These are phyloP conservation scores for Salix dunnii DNA, from an alignment of 345 rosid species.

Conservation along the genomic window DNA sequence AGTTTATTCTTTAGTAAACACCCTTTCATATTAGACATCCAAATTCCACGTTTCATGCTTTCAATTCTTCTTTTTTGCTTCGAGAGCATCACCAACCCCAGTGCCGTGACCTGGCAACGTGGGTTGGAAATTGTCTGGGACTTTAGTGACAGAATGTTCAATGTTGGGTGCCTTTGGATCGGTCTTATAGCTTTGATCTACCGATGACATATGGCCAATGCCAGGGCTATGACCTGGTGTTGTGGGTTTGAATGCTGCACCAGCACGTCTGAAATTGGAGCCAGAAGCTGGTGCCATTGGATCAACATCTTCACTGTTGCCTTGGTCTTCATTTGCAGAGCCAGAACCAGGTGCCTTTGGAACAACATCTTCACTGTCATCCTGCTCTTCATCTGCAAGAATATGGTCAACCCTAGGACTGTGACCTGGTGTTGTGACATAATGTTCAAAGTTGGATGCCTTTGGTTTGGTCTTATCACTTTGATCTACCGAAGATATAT, in stretches of 20 bases:
- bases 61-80: constrained; percentile 25
- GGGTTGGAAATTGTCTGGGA: constrained; percentile 31
- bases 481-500: not conserved
- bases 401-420: too few relatives aligned
- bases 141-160: constrained; percentile 4
- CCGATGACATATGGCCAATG: constrained; percentile 32
- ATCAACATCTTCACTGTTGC: too few relatives aligned
- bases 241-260: constrained; percentile 24
- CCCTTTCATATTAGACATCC: not conserved
- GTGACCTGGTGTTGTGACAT: too few relatives aligned
- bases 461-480: too few relatives aligned
- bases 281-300: not conserved
- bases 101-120: constrained; percentile 44
- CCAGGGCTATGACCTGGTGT: constrained; percentile 47
- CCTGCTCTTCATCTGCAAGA: too few relatives aligned
- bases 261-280: not conserved
- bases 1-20: not conserved
- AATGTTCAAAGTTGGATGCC: too few relatives aligned
- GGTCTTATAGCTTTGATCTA: not conserved
- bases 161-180: not conserved
- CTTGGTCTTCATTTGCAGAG: not conserved
- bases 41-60: constrained; percentile 18
- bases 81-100: constrained; percentile 40
- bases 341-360: not conserved
- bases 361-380: not conserved